Evolutionary conservation across 202 grass and related monocot genomes (phyloP), one percentile per base, ranked within the genome.

Genomic region (Schoenoplectus triqueter): DNA sequence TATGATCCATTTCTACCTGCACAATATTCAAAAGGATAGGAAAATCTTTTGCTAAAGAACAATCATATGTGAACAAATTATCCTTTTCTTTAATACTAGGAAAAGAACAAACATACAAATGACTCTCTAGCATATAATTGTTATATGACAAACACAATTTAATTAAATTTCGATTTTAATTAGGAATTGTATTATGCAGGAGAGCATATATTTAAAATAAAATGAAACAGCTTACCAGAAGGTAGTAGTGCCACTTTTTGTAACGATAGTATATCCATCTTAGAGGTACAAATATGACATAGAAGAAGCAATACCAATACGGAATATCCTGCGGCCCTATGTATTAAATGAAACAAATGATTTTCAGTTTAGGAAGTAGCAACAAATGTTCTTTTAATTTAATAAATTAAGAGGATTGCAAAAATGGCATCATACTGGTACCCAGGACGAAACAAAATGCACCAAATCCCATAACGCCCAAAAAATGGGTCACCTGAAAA

Each of bases 161-260:
- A 74, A 42, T 14, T 42, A 45, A 69, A 45, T 77, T 77, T 57
- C 10, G 49, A 72, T 54, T 74, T 41, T 14, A 39, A 1, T 54
- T 54, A 22, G 10, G 48, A 6, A 57, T 57, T n/a, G 51, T 59
- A 77, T 57, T 77, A 77, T 41, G 73, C 73, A 56, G 49, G 10
- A 41, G 21, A 60, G 52, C 20, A 17, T 31, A 51, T 14, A 42
- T n/a, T 78, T 9, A 60, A 42, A 59, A 9, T n/a, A 60, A 41
- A 40, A 31, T 55, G 18, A 39, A 14, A 77, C 66, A 42, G 76
- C 88, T 91, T 71, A 95, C 96, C 91, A 95, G 85, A 61, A 98
- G 90, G 87, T 98, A 98, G 80, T 98, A 98, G 80, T 98, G 96
- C 96, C 93, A 98, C 83, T 95, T 98, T 90, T 98, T 98, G 79